Evolutionary conservation across 257 asterid species (phyloP).

Genomic region (Oldenlandia corymbosa): DNA sequence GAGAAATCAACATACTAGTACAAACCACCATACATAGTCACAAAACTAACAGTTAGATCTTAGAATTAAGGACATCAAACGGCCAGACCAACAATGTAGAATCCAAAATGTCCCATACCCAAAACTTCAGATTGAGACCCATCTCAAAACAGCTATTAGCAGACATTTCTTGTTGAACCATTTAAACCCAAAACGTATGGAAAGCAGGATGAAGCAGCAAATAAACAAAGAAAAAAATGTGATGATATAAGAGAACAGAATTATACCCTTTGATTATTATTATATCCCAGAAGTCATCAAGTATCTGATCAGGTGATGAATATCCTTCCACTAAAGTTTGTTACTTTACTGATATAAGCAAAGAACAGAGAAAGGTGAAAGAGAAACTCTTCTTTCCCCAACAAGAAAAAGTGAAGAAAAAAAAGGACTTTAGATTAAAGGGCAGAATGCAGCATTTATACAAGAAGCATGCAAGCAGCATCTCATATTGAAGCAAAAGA

Average conservation of each 20-base stretch:
- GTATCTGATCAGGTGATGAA: neutral
- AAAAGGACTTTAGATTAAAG: slow-evolving; percentile 13
- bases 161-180: no score
- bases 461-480: slow-evolving; percentile 19
- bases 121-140: neutral
- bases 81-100: neutral
- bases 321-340: slow-evolving; percentile 3
- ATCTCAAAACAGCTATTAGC: neutral
- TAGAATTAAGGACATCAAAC: neutral
- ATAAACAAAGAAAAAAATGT: neutral
- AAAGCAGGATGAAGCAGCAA: no score
- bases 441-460: slow-evolving; percentile 35
- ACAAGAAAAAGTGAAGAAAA: slow-evolving; percentile 7
- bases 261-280: slow-evolving; percentile 11
- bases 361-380: neutral
- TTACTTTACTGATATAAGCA: no score
- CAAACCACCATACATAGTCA: neutral
- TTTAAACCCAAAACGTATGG: no score
- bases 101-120: neutral
- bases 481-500: no score
- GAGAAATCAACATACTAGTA: neutral
- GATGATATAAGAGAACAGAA: neutral
- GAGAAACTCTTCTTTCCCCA: neutral
- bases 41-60: slow-evolving; percentile 1
- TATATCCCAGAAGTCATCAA: neutral